phyloP scores from a whole-genome alignment of 2,329 filamentous ascomycete genomes.

The Annulohypoxylon truncatum region DNA sequence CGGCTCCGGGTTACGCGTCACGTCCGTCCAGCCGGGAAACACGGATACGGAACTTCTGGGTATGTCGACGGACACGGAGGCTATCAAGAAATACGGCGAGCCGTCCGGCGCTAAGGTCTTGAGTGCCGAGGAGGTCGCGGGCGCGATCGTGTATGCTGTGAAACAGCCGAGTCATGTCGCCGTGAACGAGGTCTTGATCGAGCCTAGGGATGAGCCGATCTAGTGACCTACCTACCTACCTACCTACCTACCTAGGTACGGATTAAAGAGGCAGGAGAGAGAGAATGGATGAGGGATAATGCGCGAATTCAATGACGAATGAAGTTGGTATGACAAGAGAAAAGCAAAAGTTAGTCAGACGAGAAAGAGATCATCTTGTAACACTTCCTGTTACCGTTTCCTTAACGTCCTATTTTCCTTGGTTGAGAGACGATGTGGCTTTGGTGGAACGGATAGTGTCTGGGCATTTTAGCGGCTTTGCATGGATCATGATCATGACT shows the following conservation, averaged over 20 bases:
- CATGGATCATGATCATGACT: neutral
- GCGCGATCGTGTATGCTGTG: constrained; percentile 78
- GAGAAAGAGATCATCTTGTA: neutral
- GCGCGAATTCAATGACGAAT: neutral
- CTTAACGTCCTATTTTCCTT: neutral
- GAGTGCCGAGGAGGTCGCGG: constrained; percentile 78
- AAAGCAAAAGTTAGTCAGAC: neutral
- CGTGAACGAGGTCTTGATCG: constrained; percentile 84
- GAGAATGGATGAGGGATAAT: neutral
- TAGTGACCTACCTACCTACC: constrained; percentile 55
- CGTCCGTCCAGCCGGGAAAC: constrained; percentile 81
- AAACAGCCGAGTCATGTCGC: constrained; percentile 80
- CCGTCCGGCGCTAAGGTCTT: constrained; percentile 80
- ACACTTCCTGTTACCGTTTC: neutral
- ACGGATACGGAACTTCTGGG: constrained; percentile 77
- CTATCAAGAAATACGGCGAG: constrained; percentile 81
- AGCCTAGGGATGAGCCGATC: constrained; percentile 81
- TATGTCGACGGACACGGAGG: constrained; percentile 81
- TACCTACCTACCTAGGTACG: too few species aligned
- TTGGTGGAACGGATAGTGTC: neutral
- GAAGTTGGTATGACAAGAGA: neutral
- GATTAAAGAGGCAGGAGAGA: too few species aligned
- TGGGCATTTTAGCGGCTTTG: neutral
- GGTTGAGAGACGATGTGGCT: neutral
- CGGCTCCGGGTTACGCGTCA: constrained; percentile 77